Percentiles rank a stretch among this genome's conserved stretches.
Conservation (phyloP, 2,329 filamentous ascomycete species). For the Pyrenophora seminiperda region DNA sequence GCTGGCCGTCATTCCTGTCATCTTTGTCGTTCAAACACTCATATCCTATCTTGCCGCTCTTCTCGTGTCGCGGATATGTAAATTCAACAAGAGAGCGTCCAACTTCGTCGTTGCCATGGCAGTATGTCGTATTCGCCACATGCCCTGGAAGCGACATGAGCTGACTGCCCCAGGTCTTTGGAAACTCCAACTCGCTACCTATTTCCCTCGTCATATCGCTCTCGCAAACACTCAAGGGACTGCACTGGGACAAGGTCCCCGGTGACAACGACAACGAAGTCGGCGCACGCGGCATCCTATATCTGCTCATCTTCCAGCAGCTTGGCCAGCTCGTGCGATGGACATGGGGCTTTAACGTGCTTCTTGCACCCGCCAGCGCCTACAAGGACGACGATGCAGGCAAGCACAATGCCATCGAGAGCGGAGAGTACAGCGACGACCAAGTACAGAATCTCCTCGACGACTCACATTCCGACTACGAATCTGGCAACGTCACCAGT, state of each 20-base stretch:
- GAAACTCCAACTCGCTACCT: slow-evolving; percentile 96
- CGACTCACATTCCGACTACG: slow-evolving; percentile 53
- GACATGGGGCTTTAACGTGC: slow-evolving; percentile 97
- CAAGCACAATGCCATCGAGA: slow-evolving; percentile 49
- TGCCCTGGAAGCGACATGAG: neutral
- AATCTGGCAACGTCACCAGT: slow-evolving; percentile 54
- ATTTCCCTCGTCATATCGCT: slow-evolving; percentile 95
- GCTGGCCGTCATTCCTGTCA: slow-evolving; percentile 90
- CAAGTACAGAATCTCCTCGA: slow-evolving; percentile 48
- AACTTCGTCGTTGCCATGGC: slow-evolving; percentile 99
- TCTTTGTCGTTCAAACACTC: slow-evolving; percentile 85
- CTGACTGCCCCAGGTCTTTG: slow-evolving; percentile 69
- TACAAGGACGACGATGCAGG: slow-evolving; percentile 67
- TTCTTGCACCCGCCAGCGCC: slow-evolving; percentile 82
- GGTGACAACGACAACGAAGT: slow-evolving; percentile 96
- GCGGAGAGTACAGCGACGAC: slow-evolving; percentile 62
- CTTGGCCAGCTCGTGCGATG: slow-evolving; percentile 92
- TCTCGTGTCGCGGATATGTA: slow-evolving; percentile 72
- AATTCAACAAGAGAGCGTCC: slow-evolving; percentile 80
- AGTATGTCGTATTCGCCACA: slow-evolving; percentile 50
- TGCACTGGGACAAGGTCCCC: slow-evolving; percentile 91
- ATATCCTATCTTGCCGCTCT: slow-evolving; percentile 82
- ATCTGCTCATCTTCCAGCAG: slow-evolving; percentile 96
- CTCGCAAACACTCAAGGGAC: slow-evolving; percentile 85
- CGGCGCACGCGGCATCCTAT: slow-evolving; percentile 88